A percentile compares a stretch with the other conserved stretches of the same genome.
Evolutionary conservation across 805 yeast species (phyloP).

Genomic region (Ogataea pini): DNA sequence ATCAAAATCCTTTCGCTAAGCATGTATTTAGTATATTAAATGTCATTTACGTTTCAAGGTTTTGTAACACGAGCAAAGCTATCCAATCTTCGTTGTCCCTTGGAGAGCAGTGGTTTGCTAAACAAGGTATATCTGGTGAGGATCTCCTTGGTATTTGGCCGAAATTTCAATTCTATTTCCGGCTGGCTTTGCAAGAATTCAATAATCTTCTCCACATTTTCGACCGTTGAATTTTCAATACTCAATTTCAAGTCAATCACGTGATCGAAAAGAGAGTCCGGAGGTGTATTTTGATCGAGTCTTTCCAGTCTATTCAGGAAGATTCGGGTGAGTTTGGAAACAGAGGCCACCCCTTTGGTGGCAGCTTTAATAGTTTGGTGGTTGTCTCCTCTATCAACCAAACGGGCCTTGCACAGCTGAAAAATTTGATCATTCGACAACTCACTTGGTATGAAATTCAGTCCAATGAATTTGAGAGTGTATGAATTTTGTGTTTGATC

Average conservation of each 20-base stretch:
- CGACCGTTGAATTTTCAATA: constrained; percentile 43
- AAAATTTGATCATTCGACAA: constrained; percentile 35
- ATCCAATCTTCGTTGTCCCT: not conserved
- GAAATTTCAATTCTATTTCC: not conserved
- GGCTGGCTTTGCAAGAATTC: not conserved
- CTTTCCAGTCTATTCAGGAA: constrained; percentile 67
- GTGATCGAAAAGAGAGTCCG: constrained; percentile 63
- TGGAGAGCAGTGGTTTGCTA: not conserved
- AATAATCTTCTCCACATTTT: constrained; percentile 39
- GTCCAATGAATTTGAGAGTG: constrained; percentile 53
- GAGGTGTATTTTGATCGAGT: constrained; percentile 42
- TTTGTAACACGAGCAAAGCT: not conserved
- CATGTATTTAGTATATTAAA: not conserved
- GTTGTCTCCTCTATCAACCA: constrained; percentile 68
- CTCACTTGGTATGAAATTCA: constrained; percentile 54
- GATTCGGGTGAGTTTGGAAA: constrained; percentile 63
- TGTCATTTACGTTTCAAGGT: not conserved
- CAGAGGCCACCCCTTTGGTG: constrained; percentile 43
- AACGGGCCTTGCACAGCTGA: constrained; percentile 53
- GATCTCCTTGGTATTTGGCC: not conserved
- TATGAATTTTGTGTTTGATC: constrained; percentile 36
- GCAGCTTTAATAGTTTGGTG: constrained; percentile 71
- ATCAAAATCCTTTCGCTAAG: too few relatives aligned
- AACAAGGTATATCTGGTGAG: not conserved
- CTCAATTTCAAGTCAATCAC: constrained; percentile 53